These are phyloP conservation scores for Climacium dendroides DNA, from an alignment of 225 moss, liverwort and hornwort species.

Conservation along the genomic window DNA sequence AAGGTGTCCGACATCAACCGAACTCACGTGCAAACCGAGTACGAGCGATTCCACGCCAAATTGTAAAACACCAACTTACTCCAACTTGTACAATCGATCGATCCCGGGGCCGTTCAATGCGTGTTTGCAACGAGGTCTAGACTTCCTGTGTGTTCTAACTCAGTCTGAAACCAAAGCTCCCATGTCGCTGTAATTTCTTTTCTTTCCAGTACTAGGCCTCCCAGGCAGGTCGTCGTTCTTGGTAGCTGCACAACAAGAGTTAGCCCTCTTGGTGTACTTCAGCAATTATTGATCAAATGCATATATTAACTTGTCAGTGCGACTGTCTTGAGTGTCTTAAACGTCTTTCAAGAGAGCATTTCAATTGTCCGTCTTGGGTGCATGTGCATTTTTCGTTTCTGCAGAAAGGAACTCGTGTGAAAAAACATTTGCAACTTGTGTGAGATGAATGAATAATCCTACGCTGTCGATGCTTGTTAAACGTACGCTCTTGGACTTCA, in stretches of 20 bases:
- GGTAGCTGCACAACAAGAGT: background rate
- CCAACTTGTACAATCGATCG: constrained; percentile 16
- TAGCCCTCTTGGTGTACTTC: background rate
- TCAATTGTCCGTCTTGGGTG: too few species aligned
- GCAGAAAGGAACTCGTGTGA: background rate
- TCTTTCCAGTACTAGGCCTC: background rate
- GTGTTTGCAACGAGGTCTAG: background rate
- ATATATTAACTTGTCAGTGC: background rate
- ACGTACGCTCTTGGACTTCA: background rate
- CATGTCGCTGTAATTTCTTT: background rate
- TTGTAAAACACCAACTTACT: background rate
- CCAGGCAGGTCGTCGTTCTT: background rate
- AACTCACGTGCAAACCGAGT: constrained; percentile 68
- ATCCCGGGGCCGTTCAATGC: background rate
- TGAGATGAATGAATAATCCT: background rate
- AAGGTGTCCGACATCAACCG: constrained; percentile 77
- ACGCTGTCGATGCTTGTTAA: background rate
- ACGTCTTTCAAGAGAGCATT: background rate
- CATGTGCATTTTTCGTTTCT: background rate
- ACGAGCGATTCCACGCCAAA: constrained; percentile 52
- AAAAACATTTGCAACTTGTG: background rate
- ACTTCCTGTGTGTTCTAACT: background rate
- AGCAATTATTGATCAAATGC: background rate
- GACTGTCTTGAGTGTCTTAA: background rate
- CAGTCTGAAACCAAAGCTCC: background rate